phyloP scores from a whole-genome alignment of 1,284 basidiomycete genomes.

The Paramarasmius palmivorus region DNA sequence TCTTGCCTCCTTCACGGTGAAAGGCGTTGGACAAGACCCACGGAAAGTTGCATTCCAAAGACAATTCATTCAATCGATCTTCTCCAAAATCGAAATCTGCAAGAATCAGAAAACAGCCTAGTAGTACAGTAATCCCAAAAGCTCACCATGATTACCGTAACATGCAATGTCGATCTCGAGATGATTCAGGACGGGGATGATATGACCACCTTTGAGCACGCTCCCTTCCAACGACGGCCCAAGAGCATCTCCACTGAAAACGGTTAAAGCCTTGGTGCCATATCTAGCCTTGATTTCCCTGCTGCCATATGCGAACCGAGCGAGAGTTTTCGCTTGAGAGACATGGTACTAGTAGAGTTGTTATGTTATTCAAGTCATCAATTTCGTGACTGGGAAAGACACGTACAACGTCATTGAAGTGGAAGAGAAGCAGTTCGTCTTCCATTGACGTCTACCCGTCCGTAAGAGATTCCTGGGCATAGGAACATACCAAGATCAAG shows the following conservation, averaged over 20 bases:
- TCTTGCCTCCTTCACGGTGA: neutral
- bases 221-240: conserved; percentile 21
- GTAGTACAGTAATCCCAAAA: neutral
- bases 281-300: neutral
- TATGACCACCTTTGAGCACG: conserved; percentile 19
- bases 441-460: neutral
- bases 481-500: neutral
- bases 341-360: conserved; percentile 8
- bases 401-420: conserved; percentile 18
- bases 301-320: conserved; percentile 9
- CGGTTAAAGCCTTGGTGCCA: neutral
- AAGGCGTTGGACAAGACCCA: conserved; percentile 16
- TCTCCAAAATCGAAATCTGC: conserved; percentile 18
- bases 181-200: conserved; percentile 16
- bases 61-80: conserved; percentile 8
- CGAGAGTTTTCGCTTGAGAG: neutral
- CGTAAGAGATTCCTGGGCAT: neutral
- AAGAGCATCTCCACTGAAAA: conserved; percentile 18
- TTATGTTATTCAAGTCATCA: too few relatives aligned
- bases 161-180: conserved; percentile 16
- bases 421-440: conserved; percentile 7
- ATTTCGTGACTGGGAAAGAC: neutral
- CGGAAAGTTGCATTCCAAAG: conserved; percentile 14
- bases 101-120: neutral
- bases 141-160: conserved; percentile 18